Evolutionary conservation across 2,329 filamentous ascomycete genomes (phyloP), one percentile per base, ranked within the genome.

Genomic region (Ustulina deusta): DNA sequence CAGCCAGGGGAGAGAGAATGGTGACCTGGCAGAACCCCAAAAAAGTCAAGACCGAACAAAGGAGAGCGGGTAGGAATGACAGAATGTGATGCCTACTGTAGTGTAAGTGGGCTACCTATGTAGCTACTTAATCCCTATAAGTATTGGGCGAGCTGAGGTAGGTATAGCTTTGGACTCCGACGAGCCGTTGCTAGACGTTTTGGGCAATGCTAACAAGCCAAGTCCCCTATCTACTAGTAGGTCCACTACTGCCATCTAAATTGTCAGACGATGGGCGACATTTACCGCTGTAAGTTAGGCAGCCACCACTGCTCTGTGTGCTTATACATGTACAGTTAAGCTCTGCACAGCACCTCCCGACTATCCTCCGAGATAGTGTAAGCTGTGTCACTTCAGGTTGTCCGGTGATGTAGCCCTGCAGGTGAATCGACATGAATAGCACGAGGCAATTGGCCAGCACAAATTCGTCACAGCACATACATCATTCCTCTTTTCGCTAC

Each of bases 381-480:
- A n/a, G n/a, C n/a, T 51, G 44, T 46, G 55, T 59, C 6, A n/a
- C n/a, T n/a, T 25, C n/a, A 38, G 42, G 15, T 42, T 10, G 54
- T 56, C 54, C 22, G 54, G 36, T 56, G 54, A 56, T 56, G 54
- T 42, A 40, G 52, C 52, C 27, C n/a, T 27, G 52, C 42, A 49
- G 60, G 51, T 32, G 17, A 49, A 38, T 42, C 36, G 15, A 42
- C 52, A 15, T 11, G 52, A 63, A 34, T 38, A 44, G n/a, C 25
- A 46, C 54, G 27, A 52, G 2, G 29, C 17, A n/a, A 59, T 64
- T 64, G 61, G 55, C 36, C 48, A 22, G 58, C 15, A 54, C 40
- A 27, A 48, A 54, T 22, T 38, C 20, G 27, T 64, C 61, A 64
- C 61, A 64, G 61, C 61, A 59, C 61, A 59, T 36, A 29, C 20